Evolutionary conservation across 2,329 filamentous ascomycete genomes (phyloP).

Genomic region (Trichoderma afroharzianum): DNA sequence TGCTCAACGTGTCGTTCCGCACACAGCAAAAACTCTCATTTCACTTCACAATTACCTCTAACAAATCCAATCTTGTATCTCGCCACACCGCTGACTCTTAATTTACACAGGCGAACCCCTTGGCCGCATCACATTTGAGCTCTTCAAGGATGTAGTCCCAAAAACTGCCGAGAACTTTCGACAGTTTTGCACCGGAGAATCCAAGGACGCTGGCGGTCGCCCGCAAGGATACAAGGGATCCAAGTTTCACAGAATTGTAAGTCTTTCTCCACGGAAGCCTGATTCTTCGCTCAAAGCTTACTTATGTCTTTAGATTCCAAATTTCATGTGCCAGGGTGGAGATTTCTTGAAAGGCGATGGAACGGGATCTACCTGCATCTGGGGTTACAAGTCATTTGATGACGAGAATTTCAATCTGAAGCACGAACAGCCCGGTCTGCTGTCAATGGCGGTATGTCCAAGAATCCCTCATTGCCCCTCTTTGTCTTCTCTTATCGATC

Average conservation of each 20-base stretch:
- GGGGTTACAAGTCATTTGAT: slow-evolving; percentile 76
- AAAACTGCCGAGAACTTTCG: slow-evolving; percentile 95
- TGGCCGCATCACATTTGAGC: slow-evolving; percentile 83
- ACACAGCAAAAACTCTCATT: neutral
- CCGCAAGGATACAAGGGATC: slow-evolving; percentile 92
- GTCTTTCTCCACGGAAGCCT: slow-evolving; percentile 31
- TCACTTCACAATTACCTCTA: neutral
- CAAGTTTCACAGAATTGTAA: slow-evolving; percentile 89
- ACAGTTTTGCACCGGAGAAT: slow-evolving; percentile 93
- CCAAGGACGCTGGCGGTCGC: slow-evolving; percentile 69
- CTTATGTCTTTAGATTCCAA: slow-evolving; percentile 64
- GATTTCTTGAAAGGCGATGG: slow-evolving; percentile 94
- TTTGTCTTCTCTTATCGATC: neutral
- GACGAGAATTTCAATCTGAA: slow-evolving; percentile 86
- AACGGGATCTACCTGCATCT: slow-evolving; percentile 83
- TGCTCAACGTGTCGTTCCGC: neutral
- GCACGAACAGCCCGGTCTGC: slow-evolving; percentile 74
- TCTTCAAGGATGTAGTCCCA: slow-evolving; percentile 80
- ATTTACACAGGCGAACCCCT: slow-evolving; percentile 67
- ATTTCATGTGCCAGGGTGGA: slow-evolving; percentile 97
- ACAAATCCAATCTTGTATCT: neutral
- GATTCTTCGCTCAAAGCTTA: neutral
- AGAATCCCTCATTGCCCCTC: neutral
- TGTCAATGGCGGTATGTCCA: slow-evolving; percentile 84
- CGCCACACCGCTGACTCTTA: neutral